Percentiles rank a stretch among this genome's conserved stretches.
phyloP scores from a whole-genome alignment of 1,284 basidiomycete species.

The Cryptococcus sp. region DNA sequence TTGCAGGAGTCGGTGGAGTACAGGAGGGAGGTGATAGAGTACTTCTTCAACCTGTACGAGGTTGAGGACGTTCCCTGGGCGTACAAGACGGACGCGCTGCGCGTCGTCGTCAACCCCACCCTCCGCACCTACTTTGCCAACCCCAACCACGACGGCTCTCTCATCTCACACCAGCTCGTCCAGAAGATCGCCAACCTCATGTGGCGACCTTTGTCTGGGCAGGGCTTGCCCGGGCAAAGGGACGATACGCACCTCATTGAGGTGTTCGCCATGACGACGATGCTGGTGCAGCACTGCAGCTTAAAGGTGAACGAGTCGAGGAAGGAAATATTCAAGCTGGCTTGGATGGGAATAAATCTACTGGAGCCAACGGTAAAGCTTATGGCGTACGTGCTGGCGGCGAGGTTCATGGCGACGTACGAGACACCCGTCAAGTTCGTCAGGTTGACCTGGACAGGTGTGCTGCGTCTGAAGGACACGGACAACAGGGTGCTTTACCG shows the following conservation, averaged over 20 bases:
- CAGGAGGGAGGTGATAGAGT: slow-evolving; percentile 75
- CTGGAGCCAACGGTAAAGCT: slow-evolving; percentile 79
- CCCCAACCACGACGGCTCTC: slow-evolving; percentile 41
- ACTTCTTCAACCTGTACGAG: slow-evolving; percentile 82
- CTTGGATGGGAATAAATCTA: slow-evolving; percentile 78
- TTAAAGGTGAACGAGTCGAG: slow-evolving; percentile 72
- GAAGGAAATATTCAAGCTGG: slow-evolving; percentile 93
- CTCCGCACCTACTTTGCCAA: slow-evolving; percentile 68
- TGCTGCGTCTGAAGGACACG: slow-evolving; percentile 77
- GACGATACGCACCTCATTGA: slow-evolving; percentile 72
- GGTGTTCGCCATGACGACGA: slow-evolving; percentile 82
- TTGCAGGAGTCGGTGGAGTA: slow-evolving; percentile 57
- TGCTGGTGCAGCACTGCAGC: slow-evolving; percentile 81
- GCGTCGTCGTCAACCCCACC: slow-evolving; percentile 84
- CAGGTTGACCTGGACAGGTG: slow-evolving; percentile 85
- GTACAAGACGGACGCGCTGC: slow-evolving; percentile 82
- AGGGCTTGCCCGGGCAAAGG: slow-evolving; percentile 33
- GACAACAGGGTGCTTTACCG: slow-evolving; percentile 73
- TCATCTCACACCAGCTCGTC: slow-evolving; percentile 35
- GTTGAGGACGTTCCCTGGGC: slow-evolving; percentile 64
- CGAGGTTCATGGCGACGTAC: slow-evolving; percentile 90
- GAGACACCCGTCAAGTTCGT: slow-evolving; percentile 92
- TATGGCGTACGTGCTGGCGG: slow-evolving; percentile 86
- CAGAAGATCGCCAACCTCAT: slow-evolving; percentile 40
- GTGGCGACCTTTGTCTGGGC: slow-evolving; percentile 41